Conservation (phyloP, 257 asterid species). For the Forsythia suspensa region DNA sequence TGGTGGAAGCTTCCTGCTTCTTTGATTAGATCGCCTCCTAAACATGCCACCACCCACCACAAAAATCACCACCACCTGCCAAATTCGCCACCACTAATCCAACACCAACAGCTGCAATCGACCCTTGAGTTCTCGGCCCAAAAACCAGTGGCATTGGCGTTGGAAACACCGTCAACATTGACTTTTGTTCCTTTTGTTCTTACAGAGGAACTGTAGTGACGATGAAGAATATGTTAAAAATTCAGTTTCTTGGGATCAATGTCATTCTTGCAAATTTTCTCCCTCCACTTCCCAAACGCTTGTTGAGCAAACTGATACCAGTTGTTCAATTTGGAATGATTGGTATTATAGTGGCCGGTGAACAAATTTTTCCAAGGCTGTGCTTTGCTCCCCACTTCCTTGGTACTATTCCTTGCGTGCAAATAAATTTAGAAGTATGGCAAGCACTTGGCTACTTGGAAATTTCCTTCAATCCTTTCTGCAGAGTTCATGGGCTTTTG, state of each 20-base stretch:
- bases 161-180: slow-evolving; percentile 81
- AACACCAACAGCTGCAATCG: slow-evolving; percentile 42
- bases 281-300: slow-evolving; percentile 84
- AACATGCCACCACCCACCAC: slow-evolving; percentile 44
- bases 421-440: slow-evolving; percentile 83
- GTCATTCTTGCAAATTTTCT: slow-evolving; percentile 90
- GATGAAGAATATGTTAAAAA: slow-evolving; percentile 88
- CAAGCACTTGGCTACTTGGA: slow-evolving; percentile 90
- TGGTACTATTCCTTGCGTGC: slow-evolving; percentile 82
- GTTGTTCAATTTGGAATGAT: slow-evolving; percentile 77
- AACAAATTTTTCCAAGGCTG: slow-evolving; percentile 77
- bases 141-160: slow-evolving; percentile 59
- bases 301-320: slow-evolving; percentile 82
- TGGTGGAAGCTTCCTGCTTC: too few species aligned
- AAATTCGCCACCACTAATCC: slow-evolving; percentile 43
- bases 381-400: slow-evolving; percentile 76
- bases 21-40: slow-evolving; percentile 38
- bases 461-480: slow-evolving; percentile 80
- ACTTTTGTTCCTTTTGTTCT: slow-evolving; percentile 92
- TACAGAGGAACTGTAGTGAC: slow-evolving; percentile 96
- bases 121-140: slow-evolving; percentile 63
- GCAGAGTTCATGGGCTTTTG: slow-evolving; percentile 92
- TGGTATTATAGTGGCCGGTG: slow-evolving; percentile 78
- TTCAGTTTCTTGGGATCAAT: slow-evolving; percentile 80
- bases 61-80: slow-evolving; percentile 48